Percentiles rank a stretch among this genome's conserved stretches.
Evolutionary conservation across 78 protist genomes (phyloP).

Genomic region (Pigoraptor vietnamica): DNA sequence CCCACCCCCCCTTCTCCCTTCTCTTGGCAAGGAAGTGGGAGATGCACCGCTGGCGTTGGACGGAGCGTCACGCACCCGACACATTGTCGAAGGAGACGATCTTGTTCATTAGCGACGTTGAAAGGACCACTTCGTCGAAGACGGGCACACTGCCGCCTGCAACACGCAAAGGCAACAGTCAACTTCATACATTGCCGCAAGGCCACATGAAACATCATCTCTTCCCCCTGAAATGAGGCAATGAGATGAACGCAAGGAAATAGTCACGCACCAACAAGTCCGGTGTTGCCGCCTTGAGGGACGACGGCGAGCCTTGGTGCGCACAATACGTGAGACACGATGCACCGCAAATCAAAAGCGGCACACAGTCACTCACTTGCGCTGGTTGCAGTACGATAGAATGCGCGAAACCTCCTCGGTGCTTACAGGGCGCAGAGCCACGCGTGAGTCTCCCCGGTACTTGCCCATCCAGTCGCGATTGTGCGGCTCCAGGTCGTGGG

Average conservation of each 20-base stretch:
- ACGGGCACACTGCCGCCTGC: slow-evolving; percentile 73
- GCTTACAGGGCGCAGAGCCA: slow-evolving; percentile 41
- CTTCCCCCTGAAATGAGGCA: no score
- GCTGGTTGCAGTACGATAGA: slow-evolving; percentile 53
- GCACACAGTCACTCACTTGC: not conserved
- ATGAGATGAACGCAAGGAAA: no score
- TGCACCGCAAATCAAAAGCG: not conserved
- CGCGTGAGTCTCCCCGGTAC: slow-evolving; percentile 21
- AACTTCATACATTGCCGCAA: no score
- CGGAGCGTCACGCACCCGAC: slow-evolving; percentile 33
- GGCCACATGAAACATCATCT: no score
- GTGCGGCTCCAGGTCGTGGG: not conserved
- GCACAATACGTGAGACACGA: not conserved
- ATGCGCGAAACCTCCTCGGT: slow-evolving; percentile 48
- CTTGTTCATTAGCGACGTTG: slow-evolving; percentile 56
- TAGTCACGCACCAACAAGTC: slow-evolving; percentile 70
- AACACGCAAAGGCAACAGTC: not conserved
- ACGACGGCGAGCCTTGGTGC: slow-evolving; percentile 65
- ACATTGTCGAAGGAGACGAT: slow-evolving; percentile 25
- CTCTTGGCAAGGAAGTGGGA: no score
- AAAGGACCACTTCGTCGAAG: slow-evolving; percentile 78
- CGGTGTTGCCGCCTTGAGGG: slow-evolving; percentile 97
- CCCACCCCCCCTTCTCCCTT: no score
- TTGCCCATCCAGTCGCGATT: slow-evolving; percentile 45
- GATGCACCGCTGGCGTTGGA: no score